Base-by-base conservation (phyloP, 1,139 yeast genomes). In the Suhomyces bokatorum region DNA sequence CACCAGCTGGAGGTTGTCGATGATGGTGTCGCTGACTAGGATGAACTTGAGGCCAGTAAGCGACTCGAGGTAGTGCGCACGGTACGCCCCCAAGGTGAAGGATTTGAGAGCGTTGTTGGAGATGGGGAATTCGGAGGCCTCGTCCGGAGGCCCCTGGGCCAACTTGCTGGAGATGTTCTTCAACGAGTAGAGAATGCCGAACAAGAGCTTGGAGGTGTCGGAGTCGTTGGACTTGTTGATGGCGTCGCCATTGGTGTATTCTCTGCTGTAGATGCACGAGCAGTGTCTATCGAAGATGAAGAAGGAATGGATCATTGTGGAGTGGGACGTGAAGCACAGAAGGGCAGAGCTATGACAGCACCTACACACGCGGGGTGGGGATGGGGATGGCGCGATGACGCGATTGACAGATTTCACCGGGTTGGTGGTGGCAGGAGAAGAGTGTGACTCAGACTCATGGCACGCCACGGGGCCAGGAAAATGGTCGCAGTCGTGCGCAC, bases 251-350 rank as follows among this genome's bases (percentile, higher is more conserved):
- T 57, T 63, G 16, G 63, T 70, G 72, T 79, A 86, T 58, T 85
- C 90, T 35, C 93, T 67, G 54, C 76, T 78, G 64, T 80, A 87
- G 33, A 87, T 79, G 58, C 95, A 87, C 53, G 81, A 82, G 67
- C 96, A 87, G 62, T 91, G 97, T 59, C 95, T 78, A 61, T 91
- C 97, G 61, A 85, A 91, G 44, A 91, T 79, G 83, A 90, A 87
- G 62, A 90, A 86, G 8, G 96, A 86, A 65, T 85, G 85, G 43
- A 89, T 81, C 47, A 44, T 44, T 16, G 32, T 17, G 10, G 15
- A 12, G 35, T 3, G n/a, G 24, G 9, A n/a, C n/a, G n/a, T n/a
- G n/a, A 31, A 14, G 11, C 33, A 31, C 20, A 20, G 17, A 10
- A 14, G 2, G 17, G 14, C 30, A 31, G n/a, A n/a, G 17, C 5